Evolutionary conservation across 352 stramenopile genomes (phyloP).

Genomic region (Saprolegnia parasitica): DNA sequence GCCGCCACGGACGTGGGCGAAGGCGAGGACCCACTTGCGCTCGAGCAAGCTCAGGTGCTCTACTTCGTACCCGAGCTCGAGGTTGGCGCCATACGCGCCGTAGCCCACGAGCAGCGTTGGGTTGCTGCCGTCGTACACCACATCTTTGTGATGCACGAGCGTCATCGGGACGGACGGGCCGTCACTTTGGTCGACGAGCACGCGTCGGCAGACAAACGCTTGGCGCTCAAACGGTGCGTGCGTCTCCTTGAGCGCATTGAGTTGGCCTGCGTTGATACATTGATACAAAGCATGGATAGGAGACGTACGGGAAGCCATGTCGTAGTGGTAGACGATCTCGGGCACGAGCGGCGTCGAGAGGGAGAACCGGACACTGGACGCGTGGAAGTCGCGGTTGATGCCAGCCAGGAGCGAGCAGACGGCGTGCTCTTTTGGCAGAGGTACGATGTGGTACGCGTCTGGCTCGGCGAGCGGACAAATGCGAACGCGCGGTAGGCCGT

Average conservation of each 20-base stretch:
- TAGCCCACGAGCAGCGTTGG: slow-evolving; percentile 86
- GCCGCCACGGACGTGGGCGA: slow-evolving; percentile 86
- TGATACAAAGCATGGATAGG: neutral
- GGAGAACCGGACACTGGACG: slow-evolving; percentile 58
- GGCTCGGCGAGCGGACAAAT: slow-evolving; percentile 35
- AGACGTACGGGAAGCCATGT: slow-evolving; percentile 40
- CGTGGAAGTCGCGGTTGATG: slow-evolving; percentile 73
- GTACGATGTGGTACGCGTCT: slow-evolving; percentile 39
- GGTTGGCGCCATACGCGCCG: slow-evolving; percentile 83
- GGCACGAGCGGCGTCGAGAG: slow-evolving; percentile 66
- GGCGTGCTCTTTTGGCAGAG: slow-evolving; percentile 51
- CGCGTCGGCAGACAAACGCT: slow-evolving; percentile 41
- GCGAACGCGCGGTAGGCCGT: slow-evolving; percentile 67
- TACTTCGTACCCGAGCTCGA: slow-evolving; percentile 84
- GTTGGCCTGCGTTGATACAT: slow-evolving; percentile 22
- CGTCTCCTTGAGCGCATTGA: slow-evolving; percentile 58
- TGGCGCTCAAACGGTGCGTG: slow-evolving; percentile 30
- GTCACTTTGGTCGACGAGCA: slow-evolving; percentile 42
- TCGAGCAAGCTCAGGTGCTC: slow-evolving; percentile 79
- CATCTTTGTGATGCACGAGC: slow-evolving; percentile 61
- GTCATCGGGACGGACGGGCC: slow-evolving; percentile 61
- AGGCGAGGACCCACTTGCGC: slow-evolving; percentile 84
- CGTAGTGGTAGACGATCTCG: slow-evolving; percentile 77
- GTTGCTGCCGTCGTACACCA: slow-evolving; percentile 52
- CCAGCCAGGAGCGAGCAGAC: slow-evolving; percentile 61